Conservation (phyloP, 805 yeast species). For the Saturnispora hagleri region DNA sequence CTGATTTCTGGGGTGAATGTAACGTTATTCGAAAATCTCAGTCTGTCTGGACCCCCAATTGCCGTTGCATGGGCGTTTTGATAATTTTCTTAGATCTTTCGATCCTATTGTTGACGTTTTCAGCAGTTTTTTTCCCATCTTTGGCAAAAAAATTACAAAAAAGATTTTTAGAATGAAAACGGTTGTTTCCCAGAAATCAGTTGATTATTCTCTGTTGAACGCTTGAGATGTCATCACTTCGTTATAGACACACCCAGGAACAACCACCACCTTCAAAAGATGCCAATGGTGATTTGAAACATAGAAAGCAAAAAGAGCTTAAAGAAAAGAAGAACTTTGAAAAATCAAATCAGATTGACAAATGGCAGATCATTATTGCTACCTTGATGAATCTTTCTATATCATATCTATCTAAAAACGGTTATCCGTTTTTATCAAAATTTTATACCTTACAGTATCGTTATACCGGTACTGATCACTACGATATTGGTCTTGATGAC, state of each 20-base stretch:
- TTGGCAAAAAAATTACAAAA: background rate
- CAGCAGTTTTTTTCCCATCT: background rate
- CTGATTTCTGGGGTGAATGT: too few relatives aligned
- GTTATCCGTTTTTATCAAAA: slow-evolving; percentile 24
- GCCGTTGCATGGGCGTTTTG: too few relatives aligned
- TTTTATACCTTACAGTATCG: slow-evolving; percentile 35
- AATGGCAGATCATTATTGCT: slow-evolving; percentile 16
- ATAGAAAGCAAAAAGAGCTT: background rate
- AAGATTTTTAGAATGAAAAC: background rate
- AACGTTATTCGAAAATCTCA: too few relatives aligned
- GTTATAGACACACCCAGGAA: background rate
- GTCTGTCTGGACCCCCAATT: too few relatives aligned
- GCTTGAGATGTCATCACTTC: background rate
- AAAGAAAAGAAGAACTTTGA: slow-evolving; percentile 3
- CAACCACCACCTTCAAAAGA: background rate
- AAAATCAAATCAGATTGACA: slow-evolving; percentile 14
- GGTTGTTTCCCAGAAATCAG: background rate
- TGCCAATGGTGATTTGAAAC: background rate
- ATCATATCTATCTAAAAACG: slow-evolving; percentile 13
- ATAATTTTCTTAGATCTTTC: background rate
- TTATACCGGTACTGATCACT: slow-evolving; percentile 25
- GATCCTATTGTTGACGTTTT: background rate
- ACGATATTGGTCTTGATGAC: slow-evolving; percentile 52
- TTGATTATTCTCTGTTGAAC: background rate
- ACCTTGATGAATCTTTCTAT: slow-evolving; percentile 14